These are phyloP conservation scores for Candida ortonii DNA, from an alignment of 805 yeast species.

Conservation along the genomic window DNA sequence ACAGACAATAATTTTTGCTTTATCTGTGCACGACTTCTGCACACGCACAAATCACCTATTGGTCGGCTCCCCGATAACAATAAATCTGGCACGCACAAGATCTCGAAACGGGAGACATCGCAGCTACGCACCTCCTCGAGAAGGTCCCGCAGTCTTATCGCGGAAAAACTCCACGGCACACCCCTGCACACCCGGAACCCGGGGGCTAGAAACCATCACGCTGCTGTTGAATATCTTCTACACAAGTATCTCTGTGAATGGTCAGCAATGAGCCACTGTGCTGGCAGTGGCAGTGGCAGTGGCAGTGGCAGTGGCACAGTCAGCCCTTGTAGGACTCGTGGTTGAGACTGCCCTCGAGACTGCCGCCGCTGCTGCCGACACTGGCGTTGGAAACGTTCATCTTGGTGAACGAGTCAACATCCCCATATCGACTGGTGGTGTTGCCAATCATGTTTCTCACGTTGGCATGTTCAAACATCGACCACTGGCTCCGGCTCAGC, in stretches of 20 bases:
- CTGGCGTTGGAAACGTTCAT: slow-evolving; percentile 18
- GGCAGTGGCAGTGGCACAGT: no score
- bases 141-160: slow-evolving; percentile 1
- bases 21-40: no score
- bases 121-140: no score
- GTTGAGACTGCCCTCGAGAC: slow-evolving; percentile 16
- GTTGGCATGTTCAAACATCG: slow-evolving; percentile 20
- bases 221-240: background rate
- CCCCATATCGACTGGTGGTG: slow-evolving; percentile 23
- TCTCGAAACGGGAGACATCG: no score
- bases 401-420: slow-evolving; percentile 18
- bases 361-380: slow-evolving; percentile 19
- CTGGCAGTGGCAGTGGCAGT: background rate
- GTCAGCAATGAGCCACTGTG: background rate
- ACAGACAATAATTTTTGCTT: no score
- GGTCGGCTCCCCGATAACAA: no score
- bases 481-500: slow-evolving; percentile 16
- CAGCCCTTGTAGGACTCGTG: no score
- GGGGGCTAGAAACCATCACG: no score
- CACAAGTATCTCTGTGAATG: background rate
- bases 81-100: no score
- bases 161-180: no score
- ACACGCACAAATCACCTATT: no score
- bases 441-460: slow-evolving; percentile 20
- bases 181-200: no score